phyloP scores from a whole-genome alignment of 352 stramenopile genomes.

The Phytopythium helicoides region DNA sequence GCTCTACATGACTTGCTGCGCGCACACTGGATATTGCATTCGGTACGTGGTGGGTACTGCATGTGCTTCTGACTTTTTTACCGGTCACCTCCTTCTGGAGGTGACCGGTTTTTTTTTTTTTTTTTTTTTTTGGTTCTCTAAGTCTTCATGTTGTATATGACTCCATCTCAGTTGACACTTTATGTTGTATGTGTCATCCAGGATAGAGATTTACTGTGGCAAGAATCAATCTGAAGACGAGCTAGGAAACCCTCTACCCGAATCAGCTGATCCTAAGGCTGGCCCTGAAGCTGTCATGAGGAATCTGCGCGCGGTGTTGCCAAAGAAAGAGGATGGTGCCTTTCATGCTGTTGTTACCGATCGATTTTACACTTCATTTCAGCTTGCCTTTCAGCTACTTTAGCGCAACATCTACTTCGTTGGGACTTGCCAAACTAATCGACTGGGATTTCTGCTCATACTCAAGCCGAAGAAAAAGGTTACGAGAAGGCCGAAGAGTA shows the following conservation, averaged over 20 bases:
- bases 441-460: too few species aligned
- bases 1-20: slow-evolving; percentile 17
- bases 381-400: slow-evolving; percentile 10
- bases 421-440: slow-evolving; percentile 13
- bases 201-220: slow-evolving; percentile 13
- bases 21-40: slow-evolving; percentile 13
- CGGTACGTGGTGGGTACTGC: too few species aligned
- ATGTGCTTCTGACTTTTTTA: too few species aligned
- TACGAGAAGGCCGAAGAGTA: slow-evolving; percentile 9
- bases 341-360: slow-evolving; percentile 11
- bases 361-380: slow-evolving; percentile 14
- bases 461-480: too few species aligned
- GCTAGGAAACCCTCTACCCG: too few species aligned
- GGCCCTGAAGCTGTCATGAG: slow-evolving; percentile 2
- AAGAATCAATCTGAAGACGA: slow-evolving; percentile 10
- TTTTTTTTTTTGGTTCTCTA: slow-evolving; percentile 9
- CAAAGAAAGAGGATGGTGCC: background rate
- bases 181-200: slow-evolving; percentile 10
- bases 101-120: too few species aligned
- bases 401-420: slow-evolving; percentile 11
- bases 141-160: slow-evolving; percentile 11
- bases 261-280: too few species aligned
- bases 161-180: background rate
- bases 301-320: slow-evolving; percentile 4
- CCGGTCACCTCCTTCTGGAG: too few species aligned